These are phyloP conservation scores for Fusarium austroafricanum DNA, from an alignment of 2,329 filamentous ascomycete species.

Conservation along the genomic window DNA sequence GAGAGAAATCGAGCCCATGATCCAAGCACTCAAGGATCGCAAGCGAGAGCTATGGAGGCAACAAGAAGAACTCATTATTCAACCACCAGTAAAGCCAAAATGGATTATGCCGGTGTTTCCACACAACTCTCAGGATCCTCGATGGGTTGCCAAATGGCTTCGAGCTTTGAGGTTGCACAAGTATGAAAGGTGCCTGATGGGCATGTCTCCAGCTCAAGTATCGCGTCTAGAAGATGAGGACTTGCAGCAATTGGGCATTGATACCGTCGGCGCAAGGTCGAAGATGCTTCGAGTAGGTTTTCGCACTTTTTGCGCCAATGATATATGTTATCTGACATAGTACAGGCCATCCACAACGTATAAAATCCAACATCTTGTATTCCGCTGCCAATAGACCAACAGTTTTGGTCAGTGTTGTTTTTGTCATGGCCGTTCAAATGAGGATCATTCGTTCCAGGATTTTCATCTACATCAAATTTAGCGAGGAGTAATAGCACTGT, in stretches of 20 bases:
- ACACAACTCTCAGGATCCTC: slow-evolving; percentile 38
- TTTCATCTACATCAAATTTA: slow-evolving; percentile 4
- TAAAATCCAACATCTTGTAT: slow-evolving; percentile 8
- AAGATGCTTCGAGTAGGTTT: slow-evolving; percentile 44
- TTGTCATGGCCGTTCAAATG: neutral
- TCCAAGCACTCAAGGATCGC: slow-evolving; percentile 44
- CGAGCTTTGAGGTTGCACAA: slow-evolving; percentile 45
- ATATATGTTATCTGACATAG: slow-evolving; percentile 11
- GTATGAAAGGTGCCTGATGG: slow-evolving; percentile 40
- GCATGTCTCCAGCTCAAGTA: slow-evolving; percentile 41
- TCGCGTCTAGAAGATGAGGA: slow-evolving; percentile 33
- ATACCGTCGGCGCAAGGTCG: slow-evolving; percentile 43
- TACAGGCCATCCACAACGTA: slow-evolving; percentile 38
- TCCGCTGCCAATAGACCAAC: slow-evolving; percentile 11
- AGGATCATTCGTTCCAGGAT: neutral
- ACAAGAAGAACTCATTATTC: slow-evolving; percentile 43
- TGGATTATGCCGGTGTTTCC: slow-evolving; percentile 44
- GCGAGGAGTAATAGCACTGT: neutral
- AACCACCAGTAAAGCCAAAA: slow-evolving; percentile 39
- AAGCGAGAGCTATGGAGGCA: slow-evolving; percentile 42
- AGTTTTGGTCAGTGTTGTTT: slow-evolving; percentile 16
- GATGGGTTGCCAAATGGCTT: slow-evolving; percentile 44
- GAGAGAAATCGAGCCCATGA: slow-evolving; percentile 44
- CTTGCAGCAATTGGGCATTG: slow-evolving; percentile 41
- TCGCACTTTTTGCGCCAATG: no score